Conservation (phyloP, 129 eudicot species). For the Pittosporum tobira region DNA sequence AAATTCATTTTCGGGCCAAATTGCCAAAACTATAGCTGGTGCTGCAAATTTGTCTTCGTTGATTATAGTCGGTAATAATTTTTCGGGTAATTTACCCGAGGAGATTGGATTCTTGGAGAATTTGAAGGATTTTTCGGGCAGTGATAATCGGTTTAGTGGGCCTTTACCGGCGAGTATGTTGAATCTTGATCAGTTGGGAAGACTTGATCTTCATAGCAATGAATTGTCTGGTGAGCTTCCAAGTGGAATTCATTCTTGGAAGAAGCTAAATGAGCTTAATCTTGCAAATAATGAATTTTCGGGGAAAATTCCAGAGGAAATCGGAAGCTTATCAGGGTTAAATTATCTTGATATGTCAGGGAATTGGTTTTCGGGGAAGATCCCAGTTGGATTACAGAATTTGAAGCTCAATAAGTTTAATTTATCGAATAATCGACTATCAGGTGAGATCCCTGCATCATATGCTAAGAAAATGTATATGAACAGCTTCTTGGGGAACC, state of each 20-base stretch:
- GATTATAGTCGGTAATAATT: conserved; percentile 38
- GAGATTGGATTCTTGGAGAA: conserved; percentile 55
- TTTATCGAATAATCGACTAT: conserved; percentile 43
- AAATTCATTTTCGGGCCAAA: conserved; percentile 58
- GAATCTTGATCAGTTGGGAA: conserved; percentile 55
- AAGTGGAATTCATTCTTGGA: conserved; percentile 35
- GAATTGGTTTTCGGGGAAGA: conserved; percentile 52
- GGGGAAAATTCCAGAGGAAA: conserved; percentile 53
- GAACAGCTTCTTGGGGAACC: conserved; percentile 62
- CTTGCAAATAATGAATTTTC: conserved; percentile 54
- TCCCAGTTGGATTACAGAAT: conserved; percentile 57
- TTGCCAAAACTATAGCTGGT: conserved; percentile 58
- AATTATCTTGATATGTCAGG: conserved; percentile 72
- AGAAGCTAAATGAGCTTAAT: conserved; percentile 64
- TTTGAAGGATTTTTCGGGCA: conserved; percentile 45
- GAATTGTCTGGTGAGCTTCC: conserved; percentile 54
- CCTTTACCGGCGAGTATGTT: conserved; percentile 46
- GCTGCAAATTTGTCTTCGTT: conserved; percentile 60
- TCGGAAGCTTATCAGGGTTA: conserved; percentile 50
- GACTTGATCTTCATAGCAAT: conserved; percentile 74
- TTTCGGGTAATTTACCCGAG: conserved; percentile 56
- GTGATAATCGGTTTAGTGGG: conserved; percentile 44
- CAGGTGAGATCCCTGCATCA: conserved; percentile 58
- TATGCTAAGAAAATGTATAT: conserved; percentile 54
- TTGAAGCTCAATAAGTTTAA: conserved; percentile 70